Evolutionary conservation across 176 grass and related monocot genomes (phyloP).

Genomic region (Thinopyrum elongatum): DNA sequence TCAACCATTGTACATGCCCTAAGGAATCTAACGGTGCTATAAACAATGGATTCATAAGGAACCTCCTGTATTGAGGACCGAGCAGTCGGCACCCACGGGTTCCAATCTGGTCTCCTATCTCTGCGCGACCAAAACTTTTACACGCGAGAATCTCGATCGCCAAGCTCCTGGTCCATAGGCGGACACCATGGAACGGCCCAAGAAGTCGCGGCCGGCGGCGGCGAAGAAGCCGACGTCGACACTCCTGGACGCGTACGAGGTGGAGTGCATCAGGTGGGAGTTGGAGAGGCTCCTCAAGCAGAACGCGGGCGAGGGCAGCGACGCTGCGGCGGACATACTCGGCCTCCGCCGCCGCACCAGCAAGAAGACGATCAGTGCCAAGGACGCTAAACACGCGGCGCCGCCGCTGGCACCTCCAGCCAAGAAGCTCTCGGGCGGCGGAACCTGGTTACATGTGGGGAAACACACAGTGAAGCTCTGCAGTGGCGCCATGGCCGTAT

Average conservation of each 20-base stretch:
- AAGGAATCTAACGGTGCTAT: no score
- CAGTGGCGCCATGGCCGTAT: background rate
- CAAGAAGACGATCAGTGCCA: background rate
- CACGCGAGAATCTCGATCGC: background rate
- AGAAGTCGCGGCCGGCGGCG: background rate
- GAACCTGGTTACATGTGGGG: constrained; percentile 3
- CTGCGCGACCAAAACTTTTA: background rate
- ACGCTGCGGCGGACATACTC: background rate
- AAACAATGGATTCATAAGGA: no score
- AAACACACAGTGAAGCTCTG: constrained; percentile 47
- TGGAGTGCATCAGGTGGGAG: constrained; percentile 63
- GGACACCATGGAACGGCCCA: no score
- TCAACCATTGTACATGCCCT: no score
- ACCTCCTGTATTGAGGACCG: background rate
- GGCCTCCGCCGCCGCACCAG: background rate
- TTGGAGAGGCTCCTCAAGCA: constrained; percentile 44
- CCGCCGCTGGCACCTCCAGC: no score
- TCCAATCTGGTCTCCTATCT: background rate
- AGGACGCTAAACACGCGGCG: background rate
- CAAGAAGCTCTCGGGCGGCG: background rate
- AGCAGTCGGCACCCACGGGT: background rate
- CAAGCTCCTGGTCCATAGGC: background rate
- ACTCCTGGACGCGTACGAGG: constrained; percentile 77
- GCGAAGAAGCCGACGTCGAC: constrained; percentile 27
- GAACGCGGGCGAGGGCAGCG: background rate